phyloP scores from a whole-genome alignment of 257 asterid species.

The Verbascum thapsus region DNA sequence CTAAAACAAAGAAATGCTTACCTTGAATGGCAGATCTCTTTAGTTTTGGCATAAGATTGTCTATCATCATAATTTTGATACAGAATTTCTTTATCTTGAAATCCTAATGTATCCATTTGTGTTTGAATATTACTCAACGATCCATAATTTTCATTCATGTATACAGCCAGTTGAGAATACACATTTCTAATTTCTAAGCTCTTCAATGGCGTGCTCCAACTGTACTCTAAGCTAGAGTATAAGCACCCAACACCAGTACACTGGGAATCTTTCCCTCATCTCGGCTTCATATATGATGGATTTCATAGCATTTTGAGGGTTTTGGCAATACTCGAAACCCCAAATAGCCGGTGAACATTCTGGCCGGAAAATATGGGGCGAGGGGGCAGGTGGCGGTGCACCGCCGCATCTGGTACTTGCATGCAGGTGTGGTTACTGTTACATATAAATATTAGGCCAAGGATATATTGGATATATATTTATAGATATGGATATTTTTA shows the following conservation, averaged over 20 bases:
- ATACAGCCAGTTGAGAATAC: conserved; percentile 27
- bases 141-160: conserved; percentile 15
- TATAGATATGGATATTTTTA: too few species aligned
- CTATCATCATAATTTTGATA: conserved; percentile 38
- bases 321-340: conserved; percentile 56
- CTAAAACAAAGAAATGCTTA: too few species aligned
- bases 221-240: conserved; percentile 39
- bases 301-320: conserved; percentile 61
- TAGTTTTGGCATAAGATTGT: conserved; percentile 43
- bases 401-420: conserved; percentile 65
- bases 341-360: conserved; percentile 65
- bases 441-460: too few species aligned
- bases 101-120: conserved; percentile 23
- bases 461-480: too few species aligned
- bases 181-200: conserved; percentile 40
- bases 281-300: conserved; percentile 70
- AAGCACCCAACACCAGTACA: conserved; percentile 47
- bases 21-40: conserved; percentile 46
- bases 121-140: conserved; percentile 26
- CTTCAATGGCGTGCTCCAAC: conserved; percentile 29
- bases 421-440: too few species aligned
- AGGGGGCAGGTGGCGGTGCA: conserved; percentile 55
- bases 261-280: conserved; percentile 52
- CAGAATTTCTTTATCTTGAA: conserved; percentile 17
- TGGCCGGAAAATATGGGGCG: conserved; percentile 71